Evolutionary conservation across 805 yeast genomes (phyloP).

Genomic region (Metschnikowia gelsemii): DNA sequence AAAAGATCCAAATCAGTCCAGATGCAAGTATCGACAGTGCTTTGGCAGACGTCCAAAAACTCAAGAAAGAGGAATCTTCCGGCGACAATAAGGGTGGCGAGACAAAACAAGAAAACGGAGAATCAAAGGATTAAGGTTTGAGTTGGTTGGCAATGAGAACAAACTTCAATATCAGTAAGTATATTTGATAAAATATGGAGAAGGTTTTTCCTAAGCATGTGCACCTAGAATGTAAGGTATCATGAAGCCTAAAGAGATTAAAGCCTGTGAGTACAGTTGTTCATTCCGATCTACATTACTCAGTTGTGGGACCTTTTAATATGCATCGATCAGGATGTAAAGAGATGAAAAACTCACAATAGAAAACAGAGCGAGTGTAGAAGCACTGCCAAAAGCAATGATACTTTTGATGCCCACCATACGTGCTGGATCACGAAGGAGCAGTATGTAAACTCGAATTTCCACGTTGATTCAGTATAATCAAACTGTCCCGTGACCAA

Average conservation of each 20-base stretch:
- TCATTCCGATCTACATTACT: too few relatives aligned
- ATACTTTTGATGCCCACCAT: slow-evolving; percentile 88
- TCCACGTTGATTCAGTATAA: slow-evolving; percentile 47
- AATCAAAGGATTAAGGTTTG: too few relatives aligned
- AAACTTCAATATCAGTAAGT: too few relatives aligned
- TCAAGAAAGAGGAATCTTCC: slow-evolving; percentile 25
- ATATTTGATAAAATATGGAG: too few relatives aligned
- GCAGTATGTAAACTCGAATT: slow-evolving; percentile 70
- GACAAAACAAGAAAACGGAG: background rate
- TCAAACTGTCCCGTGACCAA: slow-evolving; percentile 72
- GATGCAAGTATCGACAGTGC: slow-evolving; percentile 58
- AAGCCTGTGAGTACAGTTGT: background rate
- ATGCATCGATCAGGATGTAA: background rate
- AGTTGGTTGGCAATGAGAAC: too few relatives aligned
- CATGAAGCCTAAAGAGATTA: too few relatives aligned
- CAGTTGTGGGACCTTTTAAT: too few relatives aligned
- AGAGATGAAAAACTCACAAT: background rate
- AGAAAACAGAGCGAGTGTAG: slow-evolving; percentile 25
- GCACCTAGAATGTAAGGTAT: too few relatives aligned
- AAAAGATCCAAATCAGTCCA: slow-evolving; percentile 52
- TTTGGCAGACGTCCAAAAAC: slow-evolving; percentile 50
- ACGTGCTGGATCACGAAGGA: slow-evolving; percentile 84
- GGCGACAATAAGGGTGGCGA: slow-evolving; percentile 9
- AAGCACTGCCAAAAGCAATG: slow-evolving; percentile 32
- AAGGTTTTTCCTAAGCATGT: too few relatives aligned